phyloP scores from a whole-genome alignment of 73 alveolate genomes.

The Paramecium caudatum region DNA sequence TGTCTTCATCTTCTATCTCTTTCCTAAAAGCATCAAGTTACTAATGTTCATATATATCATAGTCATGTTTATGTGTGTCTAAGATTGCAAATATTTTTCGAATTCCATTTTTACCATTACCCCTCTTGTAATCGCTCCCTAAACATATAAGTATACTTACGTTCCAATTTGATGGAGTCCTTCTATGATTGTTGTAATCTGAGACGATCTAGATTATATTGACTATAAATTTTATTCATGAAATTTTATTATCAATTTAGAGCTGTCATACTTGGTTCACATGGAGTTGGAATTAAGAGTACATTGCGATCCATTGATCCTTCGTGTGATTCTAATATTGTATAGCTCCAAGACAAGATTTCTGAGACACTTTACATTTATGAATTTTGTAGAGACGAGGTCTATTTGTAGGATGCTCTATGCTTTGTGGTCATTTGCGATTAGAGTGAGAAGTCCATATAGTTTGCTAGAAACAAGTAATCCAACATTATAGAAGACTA shows the following conservation, averaged over 20 bases:
- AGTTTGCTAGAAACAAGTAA: neutral
- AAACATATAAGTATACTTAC: neutral
- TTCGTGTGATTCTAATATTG: neutral
- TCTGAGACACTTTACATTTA: neutral
- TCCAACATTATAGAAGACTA: neutral
- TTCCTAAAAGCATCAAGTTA: constrained; percentile 8
- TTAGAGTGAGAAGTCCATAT: neutral
- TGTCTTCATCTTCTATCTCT: constrained; percentile 15
- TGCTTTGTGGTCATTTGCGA: neutral
- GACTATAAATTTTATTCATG: constrained; percentile 54
- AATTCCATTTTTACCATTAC: constrained; percentile 61
- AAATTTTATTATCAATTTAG: constrained; percentile 25
- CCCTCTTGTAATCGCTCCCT: constrained; percentile 51
- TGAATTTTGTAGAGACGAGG: neutral
- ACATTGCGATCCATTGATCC: neutral
- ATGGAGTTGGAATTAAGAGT: constrained; percentile 18
- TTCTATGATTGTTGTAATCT: constrained; percentile 5
- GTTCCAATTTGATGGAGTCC: neutral
- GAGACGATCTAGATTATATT: constrained; percentile 15
- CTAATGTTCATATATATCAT: constrained; percentile 47
- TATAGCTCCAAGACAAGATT: neutral
- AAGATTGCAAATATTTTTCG: constrained; percentile 28
- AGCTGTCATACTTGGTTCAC: neutral
- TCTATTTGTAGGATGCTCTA: neutral
- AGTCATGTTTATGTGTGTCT: constrained; percentile 4